These are phyloP conservation scores for Lolium perenne DNA, from an alignment of 176 grass and related monocot species.

Conservation along the genomic window DNA sequence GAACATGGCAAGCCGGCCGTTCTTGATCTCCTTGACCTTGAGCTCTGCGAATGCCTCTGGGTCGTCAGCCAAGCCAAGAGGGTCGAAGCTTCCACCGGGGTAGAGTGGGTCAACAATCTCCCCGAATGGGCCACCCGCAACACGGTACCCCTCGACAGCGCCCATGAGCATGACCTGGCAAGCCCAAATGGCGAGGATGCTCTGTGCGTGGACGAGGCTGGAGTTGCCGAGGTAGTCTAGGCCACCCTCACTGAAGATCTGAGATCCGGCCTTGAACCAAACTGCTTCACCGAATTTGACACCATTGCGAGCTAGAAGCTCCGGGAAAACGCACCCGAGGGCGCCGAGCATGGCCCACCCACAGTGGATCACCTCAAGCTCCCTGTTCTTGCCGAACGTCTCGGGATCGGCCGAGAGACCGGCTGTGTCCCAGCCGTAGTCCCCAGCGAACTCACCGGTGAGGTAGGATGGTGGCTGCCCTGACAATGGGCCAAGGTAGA, in stretches of 20 bases:
- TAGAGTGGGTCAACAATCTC: constrained; percentile 42
- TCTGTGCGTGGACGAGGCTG: constrained; percentile 65
- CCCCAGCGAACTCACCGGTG: constrained; percentile 55
- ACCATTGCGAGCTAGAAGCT: constrained; percentile 9
- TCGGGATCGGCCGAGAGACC: constrained; percentile 59
- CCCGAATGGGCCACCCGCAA: constrained; percentile 29
- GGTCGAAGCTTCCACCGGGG: constrained; percentile 44
- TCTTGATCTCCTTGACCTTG: constrained; percentile 58
- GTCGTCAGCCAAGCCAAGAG: constrained; percentile 43
- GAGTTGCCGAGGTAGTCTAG: constrained; percentile 74
- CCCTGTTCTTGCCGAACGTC: constrained; percentile 68
- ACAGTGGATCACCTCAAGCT: constrained; percentile 61
- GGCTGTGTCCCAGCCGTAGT: constrained; percentile 63
- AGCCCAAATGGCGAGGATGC: constrained; percentile 74
- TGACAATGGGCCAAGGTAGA: constrained; percentile 11
- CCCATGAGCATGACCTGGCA: constrained; percentile 51
- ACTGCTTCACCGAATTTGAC: constrained; percentile 36
- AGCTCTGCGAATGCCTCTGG: constrained; percentile 45
- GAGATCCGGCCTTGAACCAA: not conserved
- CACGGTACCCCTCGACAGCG: constrained; percentile 37
- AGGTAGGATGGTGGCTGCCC: constrained; percentile 57
- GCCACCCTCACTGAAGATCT: constrained; percentile 53
- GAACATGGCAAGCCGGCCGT: constrained; percentile 53
- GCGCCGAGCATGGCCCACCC: constrained; percentile 75
- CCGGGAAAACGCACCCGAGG: constrained; percentile 49